A percentile compares a stretch with the other conserved stretches of the same genome.
Conservation (phyloP, 768 basidiomycete genomes). For the Tulasnella sp. region DNA sequence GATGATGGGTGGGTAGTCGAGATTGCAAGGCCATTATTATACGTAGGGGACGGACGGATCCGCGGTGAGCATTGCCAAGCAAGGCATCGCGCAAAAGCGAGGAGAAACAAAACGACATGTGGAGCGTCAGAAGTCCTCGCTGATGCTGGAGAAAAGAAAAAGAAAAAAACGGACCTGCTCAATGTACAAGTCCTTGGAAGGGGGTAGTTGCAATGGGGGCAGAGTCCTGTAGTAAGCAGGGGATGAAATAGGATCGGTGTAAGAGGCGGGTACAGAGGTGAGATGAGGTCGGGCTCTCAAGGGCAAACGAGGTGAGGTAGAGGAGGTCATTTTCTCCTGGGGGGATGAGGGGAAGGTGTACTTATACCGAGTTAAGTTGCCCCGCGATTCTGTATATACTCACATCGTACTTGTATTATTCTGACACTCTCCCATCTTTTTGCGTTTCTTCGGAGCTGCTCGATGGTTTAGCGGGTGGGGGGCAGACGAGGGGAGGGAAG, state of each 20-base stretch:
- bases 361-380: neutral
- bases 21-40: neutral
- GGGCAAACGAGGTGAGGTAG: neutral
- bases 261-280: conserved; percentile 7
- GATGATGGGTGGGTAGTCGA: neutral
- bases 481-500: neutral
- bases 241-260: neutral
- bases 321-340: neutral
- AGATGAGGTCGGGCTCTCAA: neutral
- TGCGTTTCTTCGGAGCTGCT: neutral
- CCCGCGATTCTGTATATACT: neutral
- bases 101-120: neutral
- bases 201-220: neutral
- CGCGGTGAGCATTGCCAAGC: neutral
- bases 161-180: neutral
- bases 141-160: neutral
- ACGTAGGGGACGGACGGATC: neutral
- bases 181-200: neutral
- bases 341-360: neutral
- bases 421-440: neutral
- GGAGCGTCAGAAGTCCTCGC: neutral
- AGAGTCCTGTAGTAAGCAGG: conserved; percentile 1
- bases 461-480: neutral
- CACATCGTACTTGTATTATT: neutral
- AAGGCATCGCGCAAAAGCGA: neutral